Percentiles rank a stretch among this genome's conserved stretches.
These are phyloP conservation scores for Exophiala calicioides DNA, from an alignment of 2,329 filamentous ascomycete genomes.

Conservation along the genomic window DNA sequence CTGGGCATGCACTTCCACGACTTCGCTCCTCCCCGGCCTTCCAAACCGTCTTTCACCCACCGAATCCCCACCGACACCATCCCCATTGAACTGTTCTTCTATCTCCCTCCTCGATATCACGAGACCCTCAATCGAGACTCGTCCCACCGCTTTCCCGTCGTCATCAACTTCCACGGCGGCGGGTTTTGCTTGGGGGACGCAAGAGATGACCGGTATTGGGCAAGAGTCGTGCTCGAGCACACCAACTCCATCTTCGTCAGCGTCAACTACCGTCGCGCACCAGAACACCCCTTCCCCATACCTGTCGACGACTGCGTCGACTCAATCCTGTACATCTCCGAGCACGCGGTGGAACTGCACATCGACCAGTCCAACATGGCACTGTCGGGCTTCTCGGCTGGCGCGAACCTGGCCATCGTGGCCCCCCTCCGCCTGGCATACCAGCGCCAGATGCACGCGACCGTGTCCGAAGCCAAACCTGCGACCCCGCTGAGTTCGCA, in stretches of 20 bases:
- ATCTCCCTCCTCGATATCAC: conserved; percentile 53
- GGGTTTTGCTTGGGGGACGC: conserved; percentile 63
- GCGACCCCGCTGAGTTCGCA: conserved; percentile 33
- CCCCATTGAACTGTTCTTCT: conserved; percentile 60
- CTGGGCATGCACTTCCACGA: conserved; percentile 70
- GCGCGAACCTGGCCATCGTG: conserved; percentile 63
- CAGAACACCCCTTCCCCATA: conserved; percentile 63
- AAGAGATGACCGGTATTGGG: conserved; percentile 64
- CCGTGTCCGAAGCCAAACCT: conserved; percentile 32
- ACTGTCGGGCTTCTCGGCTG: conserved; percentile 63
- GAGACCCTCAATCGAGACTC: conserved; percentile 35
- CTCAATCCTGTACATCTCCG: conserved; percentile 59
- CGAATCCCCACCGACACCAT: conserved; percentile 55
- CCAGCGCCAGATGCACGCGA: conserved; percentile 34
- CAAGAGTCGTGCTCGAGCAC: conserved; percentile 56
- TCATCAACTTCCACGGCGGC: conserved; percentile 66
- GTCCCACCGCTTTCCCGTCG: conserved; percentile 54
- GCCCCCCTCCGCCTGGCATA: conserved; percentile 61
- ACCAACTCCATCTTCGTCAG: conserved; percentile 60
- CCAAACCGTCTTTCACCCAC: conserved; percentile 60
- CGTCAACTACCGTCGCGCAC: conserved; percentile 63
- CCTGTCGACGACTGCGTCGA: conserved; percentile 66
- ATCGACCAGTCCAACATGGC: conserved; percentile 60
- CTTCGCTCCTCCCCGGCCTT: conserved; percentile 61
- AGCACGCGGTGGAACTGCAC: conserved; percentile 57